Evolutionary conservation across 129 eudicot genomes (phyloP).

Genomic region (Smallanthus sonchifolius): DNA sequence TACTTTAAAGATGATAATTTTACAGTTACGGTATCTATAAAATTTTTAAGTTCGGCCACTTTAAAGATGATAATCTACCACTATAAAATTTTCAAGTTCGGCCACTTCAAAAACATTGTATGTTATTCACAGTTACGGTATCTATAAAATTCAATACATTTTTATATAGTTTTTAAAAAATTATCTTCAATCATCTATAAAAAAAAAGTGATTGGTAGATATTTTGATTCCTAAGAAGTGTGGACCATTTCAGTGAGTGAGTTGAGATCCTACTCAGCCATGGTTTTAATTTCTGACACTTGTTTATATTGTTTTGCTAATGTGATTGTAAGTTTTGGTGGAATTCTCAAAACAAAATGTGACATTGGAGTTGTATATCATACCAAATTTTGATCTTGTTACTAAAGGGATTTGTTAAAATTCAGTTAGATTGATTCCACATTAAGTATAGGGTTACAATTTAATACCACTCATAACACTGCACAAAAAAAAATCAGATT

Average conservation of each 20-base stretch:
- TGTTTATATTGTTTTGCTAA: background rate
- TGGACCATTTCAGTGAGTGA: background rate
- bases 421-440: background rate
- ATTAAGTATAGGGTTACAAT: background rate
- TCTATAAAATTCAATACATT: too few species aligned
- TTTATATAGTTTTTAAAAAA: too few species aligned
- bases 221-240: background rate
- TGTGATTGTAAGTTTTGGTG: background rate
- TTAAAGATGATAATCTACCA: too few species aligned
- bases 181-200: too few species aligned
- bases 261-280: background rate
- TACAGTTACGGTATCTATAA: too few species aligned
- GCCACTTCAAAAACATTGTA: too few species aligned
- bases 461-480: too few species aligned
- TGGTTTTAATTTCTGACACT: background rate
- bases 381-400: background rate
- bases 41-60: too few species aligned
- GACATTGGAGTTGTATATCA: background rate
- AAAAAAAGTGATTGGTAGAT: background rate
- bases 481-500: too few species aligned
- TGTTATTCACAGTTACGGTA: too few species aligned
- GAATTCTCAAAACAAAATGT: background rate
- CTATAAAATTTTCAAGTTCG: too few species aligned
- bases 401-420: background rate
- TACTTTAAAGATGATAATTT: too few species aligned